These are phyloP conservation scores for Starmera pachycereana DNA, from an alignment of 805 yeast genomes.

Conservation along the genomic window DNA sequence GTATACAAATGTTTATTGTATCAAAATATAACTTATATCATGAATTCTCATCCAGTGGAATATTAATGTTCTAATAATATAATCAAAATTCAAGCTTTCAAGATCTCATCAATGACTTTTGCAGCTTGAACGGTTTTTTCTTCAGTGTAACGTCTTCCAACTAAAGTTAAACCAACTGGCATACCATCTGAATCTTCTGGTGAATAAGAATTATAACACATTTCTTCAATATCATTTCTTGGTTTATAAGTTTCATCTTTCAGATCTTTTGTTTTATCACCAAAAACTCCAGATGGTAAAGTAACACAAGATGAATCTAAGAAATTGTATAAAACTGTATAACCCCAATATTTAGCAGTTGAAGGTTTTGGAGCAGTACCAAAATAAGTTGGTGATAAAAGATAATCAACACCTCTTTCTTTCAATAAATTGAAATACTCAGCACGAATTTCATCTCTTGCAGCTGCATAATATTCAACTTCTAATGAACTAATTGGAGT, in stretches of 20 bases:
- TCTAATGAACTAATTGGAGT: slow-evolving; percentile 35
- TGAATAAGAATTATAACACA: slow-evolving; percentile 14
- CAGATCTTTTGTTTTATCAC: slow-evolving; percentile 36
- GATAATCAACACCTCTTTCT: slow-evolving; percentile 48
- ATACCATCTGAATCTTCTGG: slow-evolving; percentile 45
- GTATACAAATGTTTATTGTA: too few species aligned
- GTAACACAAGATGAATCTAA: slow-evolving; percentile 61
- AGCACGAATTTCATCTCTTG: slow-evolving; percentile 49
- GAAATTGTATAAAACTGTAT: slow-evolving; percentile 65
- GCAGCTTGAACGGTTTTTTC: slow-evolving; percentile 38
- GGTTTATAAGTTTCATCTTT: slow-evolving; percentile 24
- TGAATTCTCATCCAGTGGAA: too few species aligned
- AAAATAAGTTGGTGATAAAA: slow-evolving; percentile 57
- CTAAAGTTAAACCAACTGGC: slow-evolving; percentile 40
- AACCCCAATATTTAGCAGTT: slow-evolving; percentile 66
- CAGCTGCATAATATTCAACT: slow-evolving; percentile 41
- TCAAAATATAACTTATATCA: too few species aligned
- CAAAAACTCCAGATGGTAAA: slow-evolving; percentile 50
- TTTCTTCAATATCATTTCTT: slow-evolving; percentile 24
- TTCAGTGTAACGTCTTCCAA: slow-evolving; percentile 40
- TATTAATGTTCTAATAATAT: neutral
- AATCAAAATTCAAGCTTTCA: neutral
- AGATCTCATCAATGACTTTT: slow-evolving; percentile 24
- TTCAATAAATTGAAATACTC: slow-evolving; percentile 45
- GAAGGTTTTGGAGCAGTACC: slow-evolving; percentile 62